Base-by-base conservation (phyloP, 225 moss, liverwort and hornwort genomes). In the Bryoerythrophyllum caledonicum region DNA sequence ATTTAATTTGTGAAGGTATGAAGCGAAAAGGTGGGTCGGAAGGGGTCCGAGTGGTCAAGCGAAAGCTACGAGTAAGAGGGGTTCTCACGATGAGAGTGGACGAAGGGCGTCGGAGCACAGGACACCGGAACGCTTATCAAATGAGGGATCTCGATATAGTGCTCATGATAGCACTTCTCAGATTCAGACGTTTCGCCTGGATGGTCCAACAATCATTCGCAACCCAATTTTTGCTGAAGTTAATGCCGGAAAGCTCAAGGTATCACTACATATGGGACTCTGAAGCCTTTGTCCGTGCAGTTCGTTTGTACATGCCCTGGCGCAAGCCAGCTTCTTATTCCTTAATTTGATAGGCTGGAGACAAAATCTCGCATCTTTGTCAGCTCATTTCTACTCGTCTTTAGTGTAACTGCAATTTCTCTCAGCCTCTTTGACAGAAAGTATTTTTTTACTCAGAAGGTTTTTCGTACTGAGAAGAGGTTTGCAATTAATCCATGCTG, bases 21-120 rank as follows among this genome's bases (percentile, higher is more conserved):
- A 99, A 75, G 89, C 91, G 44, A 99, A 93, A 74, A 83, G 94
- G 58, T 99, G 94, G 92, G 69, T 93, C n/a, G 80, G 75, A 63
- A 90, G 87, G 67, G 76, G 66, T 68, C 48, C 76, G 43, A 86
- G 71, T 76, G 73, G 76, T 73, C 77, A 84, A 68, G 53, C 49
- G 48, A 87, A 77, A 82, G 43, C 38, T 32, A 15, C 76, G 21
- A 81, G 59, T 74, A 83, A 68, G 78, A 90, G 76, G 78, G 84
- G 53, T 35, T 78, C 65, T 75, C 86, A 94, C 60, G 88, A 88
- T 19, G 87, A 80, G 38, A 79, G 86, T 79, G 81, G 83, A 78
- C 77, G 85, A 40, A 86, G 81, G 67, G 74, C 73, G 40, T 70
- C 65, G 53, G 86, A 86, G 74, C 76, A 73, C 60, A 84, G 72